These are phyloP conservation scores for Zygotorulaspora chibaensis DNA, from an alignment of 805 yeast species.

Conservation along the genomic window DNA sequence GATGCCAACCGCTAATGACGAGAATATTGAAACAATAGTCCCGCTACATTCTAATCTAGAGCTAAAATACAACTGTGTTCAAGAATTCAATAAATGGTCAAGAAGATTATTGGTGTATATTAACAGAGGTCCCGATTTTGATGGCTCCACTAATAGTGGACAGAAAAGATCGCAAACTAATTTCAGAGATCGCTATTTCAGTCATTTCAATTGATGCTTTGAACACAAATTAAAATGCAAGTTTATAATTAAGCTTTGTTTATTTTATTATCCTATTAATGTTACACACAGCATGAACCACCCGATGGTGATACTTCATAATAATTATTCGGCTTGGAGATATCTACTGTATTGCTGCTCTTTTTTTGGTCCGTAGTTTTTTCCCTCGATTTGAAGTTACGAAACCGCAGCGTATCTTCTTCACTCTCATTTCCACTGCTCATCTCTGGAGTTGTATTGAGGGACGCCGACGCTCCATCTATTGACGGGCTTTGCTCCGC, in stretches of 20 bases:
- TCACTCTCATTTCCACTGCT: conserved; percentile 7
- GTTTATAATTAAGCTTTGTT: conserved; percentile 1
- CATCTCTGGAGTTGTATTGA: conserved; percentile 11
- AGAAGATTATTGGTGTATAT: conserved; percentile 78
- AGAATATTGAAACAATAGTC: conserved; percentile 58
- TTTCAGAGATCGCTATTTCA: conserved; percentile 75
- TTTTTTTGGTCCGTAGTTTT: conserved; percentile 1
- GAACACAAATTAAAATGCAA: background rate
- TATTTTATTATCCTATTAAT: conserved; percentile 2
- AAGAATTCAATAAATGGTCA: conserved; percentile 91
- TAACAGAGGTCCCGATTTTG: conserved; percentile 52
- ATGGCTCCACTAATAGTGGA: conserved; percentile 45
- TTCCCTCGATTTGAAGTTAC: background rate
- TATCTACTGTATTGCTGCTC: conserved; percentile 2
- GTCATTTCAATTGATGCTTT: conserved; percentile 47
- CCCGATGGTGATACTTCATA: conserved; percentile 13
- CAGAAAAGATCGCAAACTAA: conserved; percentile 48
- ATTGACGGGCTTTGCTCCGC: conserved; percentile 5
- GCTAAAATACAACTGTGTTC: conserved; percentile 70
- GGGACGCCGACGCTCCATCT: conserved; percentile 12
- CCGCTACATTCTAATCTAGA: conserved; percentile 77
- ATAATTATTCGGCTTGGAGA: conserved; percentile 4
- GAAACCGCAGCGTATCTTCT: background rate
- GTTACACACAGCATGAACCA: conserved; percentile 20
- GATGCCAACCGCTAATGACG: conserved; percentile 97